Percentiles rank a stretch among this genome's conserved stretches.
phyloP scores from a whole-genome alignment of 2,329 filamentous ascomycete species.

The Triangularia setosa region DNA sequence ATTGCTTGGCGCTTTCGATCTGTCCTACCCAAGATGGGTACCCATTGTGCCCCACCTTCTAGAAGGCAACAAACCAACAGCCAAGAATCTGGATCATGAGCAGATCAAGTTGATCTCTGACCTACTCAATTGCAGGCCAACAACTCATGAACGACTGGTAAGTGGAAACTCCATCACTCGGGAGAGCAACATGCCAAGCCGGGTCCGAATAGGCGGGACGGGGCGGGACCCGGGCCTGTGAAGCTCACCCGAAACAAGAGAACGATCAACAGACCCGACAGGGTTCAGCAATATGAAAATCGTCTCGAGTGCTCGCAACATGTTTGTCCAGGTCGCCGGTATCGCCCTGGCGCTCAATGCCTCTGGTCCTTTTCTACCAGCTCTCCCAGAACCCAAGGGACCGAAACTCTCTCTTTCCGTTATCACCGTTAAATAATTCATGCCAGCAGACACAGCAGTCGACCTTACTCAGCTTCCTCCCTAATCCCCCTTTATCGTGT shows the following conservation, averaged over 20 bases:
- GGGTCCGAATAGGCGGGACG: slow-evolving; percentile 2
- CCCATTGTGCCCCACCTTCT: background rate
- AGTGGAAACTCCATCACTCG: background rate
- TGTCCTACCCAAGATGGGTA: background rate
- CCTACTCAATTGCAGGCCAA: background rate
- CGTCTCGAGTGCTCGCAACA: background rate
- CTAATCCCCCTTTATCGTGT: background rate
- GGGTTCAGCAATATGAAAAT: background rate
- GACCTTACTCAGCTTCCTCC: background rate
- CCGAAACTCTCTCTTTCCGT: background rate
- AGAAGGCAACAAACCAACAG: background rate
- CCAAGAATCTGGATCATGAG: background rate
- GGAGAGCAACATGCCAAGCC: slow-evolving; percentile 11
- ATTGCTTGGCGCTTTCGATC: background rate
- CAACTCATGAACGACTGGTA: background rate
- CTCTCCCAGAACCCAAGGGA: background rate
- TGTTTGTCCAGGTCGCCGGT: background rate
- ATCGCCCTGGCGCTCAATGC: background rate
- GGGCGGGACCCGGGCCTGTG: slow-evolving; percentile 8
- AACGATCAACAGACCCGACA: background rate
- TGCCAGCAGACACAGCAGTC: background rate
- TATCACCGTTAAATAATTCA: background rate
- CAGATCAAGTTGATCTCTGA: background rate
- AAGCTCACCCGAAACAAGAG: slow-evolving; percentile 6
- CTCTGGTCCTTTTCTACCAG: slow-evolving; percentile 9